phyloP scores from a whole-genome alignment of 495 filamentous ascomycete species.

The Trichoderma parareesei region DNA sequence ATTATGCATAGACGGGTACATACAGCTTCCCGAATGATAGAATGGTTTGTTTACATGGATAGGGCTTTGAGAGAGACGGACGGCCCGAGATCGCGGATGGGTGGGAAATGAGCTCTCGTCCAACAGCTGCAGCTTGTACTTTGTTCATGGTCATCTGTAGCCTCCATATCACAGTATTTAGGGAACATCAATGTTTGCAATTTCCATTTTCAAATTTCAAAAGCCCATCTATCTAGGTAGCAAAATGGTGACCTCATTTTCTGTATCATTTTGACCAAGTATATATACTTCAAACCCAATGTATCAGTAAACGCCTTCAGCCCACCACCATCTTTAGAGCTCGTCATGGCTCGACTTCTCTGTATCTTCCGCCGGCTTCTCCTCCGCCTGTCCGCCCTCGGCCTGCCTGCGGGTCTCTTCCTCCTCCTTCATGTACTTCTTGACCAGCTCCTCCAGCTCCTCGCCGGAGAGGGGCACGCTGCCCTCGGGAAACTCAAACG shows the following conservation, averaged over 20 bases:
- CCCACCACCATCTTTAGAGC: constrained; percentile 26
- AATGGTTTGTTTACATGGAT: too few species aligned
- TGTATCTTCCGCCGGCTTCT: constrained; percentile 18
- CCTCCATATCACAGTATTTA: background rate
- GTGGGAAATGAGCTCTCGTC: too few species aligned
- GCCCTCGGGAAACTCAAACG: constrained; percentile 31
- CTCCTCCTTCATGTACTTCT: constrained; percentile 32
- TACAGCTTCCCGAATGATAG: too few species aligned
- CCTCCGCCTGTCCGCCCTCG: too few species aligned
- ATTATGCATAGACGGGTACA: too few species aligned
- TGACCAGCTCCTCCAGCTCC: constrained; percentile 43
- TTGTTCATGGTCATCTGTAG: too few species aligned
- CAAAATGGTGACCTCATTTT: background rate
- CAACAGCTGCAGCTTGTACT: too few species aligned
- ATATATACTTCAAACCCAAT: constrained; percentile 2
- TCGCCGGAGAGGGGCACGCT: constrained; percentile 33
- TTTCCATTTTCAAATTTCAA: background rate
- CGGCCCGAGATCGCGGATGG: too few species aligned
- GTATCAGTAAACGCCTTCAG: constrained; percentile 2
- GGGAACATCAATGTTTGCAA: background rate
- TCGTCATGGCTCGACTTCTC: constrained; percentile 41
- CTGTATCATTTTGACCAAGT: background rate
- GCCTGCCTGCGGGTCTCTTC: constrained; percentile 20
- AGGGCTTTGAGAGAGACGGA: too few species aligned
- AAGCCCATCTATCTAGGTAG: background rate